Conservation (phyloP, 208 protist genomes). For the Trypanosoma avium region DNA sequence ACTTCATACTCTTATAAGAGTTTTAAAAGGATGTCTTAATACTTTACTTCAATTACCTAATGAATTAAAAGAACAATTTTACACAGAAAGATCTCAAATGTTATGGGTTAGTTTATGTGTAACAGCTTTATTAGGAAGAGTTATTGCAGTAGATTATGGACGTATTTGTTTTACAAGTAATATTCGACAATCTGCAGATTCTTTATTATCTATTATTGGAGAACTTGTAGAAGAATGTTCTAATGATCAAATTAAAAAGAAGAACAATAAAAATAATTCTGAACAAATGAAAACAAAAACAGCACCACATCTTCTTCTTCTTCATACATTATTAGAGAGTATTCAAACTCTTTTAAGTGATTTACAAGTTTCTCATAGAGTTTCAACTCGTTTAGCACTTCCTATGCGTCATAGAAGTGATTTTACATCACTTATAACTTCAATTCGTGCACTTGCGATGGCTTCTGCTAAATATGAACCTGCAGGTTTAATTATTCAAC, state of each 20-base stretch:
- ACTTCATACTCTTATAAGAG: conserved; percentile 36
- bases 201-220: conserved; percentile 14
- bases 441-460: conserved; percentile 29
- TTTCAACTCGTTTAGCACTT: conserved; percentile 44
- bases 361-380: conserved; percentile 29
- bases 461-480: conserved; percentile 28
- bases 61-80: conserved; percentile 28
- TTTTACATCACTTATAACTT: conserved; percentile 31
- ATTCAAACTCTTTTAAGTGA: conserved; percentile 31
- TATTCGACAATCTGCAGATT: conserved; percentile 10
- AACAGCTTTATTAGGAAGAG: conserved; percentile 34
- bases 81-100: conserved; percentile 36
- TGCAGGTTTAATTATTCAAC: conserved; percentile 28
- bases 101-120: conserved; percentile 54
- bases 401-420: conserved; percentile 39
- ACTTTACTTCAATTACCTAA: conserved; percentile 27
- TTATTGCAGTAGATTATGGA: conserved; percentile 34
- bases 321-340: conserved; percentile 28
- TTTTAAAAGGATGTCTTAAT: conserved; percentile 34
- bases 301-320: conserved; percentile 10
- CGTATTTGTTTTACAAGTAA: conserved; percentile 47
- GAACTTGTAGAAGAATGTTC: conserved; percentile 18
- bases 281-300: not conserved
- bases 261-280: not conserved
- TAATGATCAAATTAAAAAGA: not conserved